phyloP scores from a whole-genome alignment of 805 yeast species.

The Hanseniaspora hatyaiensis region DNA sequence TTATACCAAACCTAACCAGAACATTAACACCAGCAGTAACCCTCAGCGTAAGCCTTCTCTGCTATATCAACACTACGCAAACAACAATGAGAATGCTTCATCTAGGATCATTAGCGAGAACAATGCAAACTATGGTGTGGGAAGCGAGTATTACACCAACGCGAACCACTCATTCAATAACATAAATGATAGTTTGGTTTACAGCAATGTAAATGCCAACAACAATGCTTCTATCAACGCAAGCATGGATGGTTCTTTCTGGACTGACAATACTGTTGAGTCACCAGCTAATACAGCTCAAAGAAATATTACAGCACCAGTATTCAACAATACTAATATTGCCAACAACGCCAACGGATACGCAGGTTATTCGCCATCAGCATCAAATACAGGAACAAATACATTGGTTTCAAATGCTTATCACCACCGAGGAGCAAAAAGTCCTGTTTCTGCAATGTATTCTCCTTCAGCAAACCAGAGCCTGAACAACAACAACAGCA shows the following conservation, averaged over 20 bases:
- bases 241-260: not conserved
- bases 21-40: not conserved
- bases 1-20: conserved; percentile 5
- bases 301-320: conserved; percentile 15
- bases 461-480: not conserved
- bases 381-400: not conserved
- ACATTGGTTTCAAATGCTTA: not conserved
- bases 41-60: conserved; percentile 13
- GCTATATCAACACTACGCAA: conserved; percentile 11
- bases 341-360: conserved; percentile 8
- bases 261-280: conserved; percentile 1
- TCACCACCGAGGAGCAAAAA: conserved; percentile 1
- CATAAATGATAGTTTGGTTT: not conserved
- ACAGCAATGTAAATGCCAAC: not conserved
- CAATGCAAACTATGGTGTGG: not conserved
- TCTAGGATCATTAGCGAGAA: conserved; percentile 7
- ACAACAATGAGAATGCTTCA: not conserved
- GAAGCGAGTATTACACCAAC: not conserved
- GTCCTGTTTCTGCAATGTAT: not conserved
- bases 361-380: conserved; percentile 4
- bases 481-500: not conserved
- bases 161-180: conserved; percentile 8
- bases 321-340: not conserved
- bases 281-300: conserved; percentile 4
- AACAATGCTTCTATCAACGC: not conserved